A percentile compares a stretch with the other conserved stretches of the same genome.
These are phyloP conservation scores for Cyberlindnera mrakii DNA, from an alignment of 805 yeast genomes.

Conservation along the genomic window DNA sequence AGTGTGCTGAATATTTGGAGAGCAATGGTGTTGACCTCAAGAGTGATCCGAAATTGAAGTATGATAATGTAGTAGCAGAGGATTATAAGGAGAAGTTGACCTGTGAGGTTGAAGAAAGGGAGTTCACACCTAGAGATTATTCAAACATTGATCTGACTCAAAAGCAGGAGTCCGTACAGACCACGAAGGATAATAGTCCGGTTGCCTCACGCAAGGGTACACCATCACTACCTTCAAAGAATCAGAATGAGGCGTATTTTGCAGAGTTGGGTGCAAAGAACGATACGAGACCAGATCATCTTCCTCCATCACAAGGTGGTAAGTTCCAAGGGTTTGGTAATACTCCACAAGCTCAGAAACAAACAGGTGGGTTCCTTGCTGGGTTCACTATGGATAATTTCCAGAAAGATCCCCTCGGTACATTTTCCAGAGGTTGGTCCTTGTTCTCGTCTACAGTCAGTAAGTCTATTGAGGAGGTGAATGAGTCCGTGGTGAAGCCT, in stretches of 20 bases:
- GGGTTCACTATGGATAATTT: conserved; percentile 61
- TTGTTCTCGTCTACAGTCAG: conserved; percentile 80
- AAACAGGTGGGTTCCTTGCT: conserved; percentile 38
- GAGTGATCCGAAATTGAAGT: conserved; percentile 67
- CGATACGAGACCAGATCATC: conserved; percentile 62
- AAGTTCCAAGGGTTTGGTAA: conserved; percentile 89
- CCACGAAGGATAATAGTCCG: conserved; percentile 15
- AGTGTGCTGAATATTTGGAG: conserved; percentile 61
- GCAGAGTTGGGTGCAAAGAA: conserved; percentile 72
- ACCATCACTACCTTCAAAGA: conserved; percentile 30
- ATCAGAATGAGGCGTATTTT: conserved; percentile 76
- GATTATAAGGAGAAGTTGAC: conserved; percentile 84
- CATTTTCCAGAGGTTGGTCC: conserved; percentile 91
- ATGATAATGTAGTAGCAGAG: conserved; percentile 86
- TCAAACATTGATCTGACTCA: conserved; percentile 27
- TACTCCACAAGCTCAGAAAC: conserved; percentile 46
- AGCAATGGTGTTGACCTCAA: conserved; percentile 63
- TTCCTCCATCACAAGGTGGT: conserved; percentile 94
- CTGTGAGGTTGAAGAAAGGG: conserved; percentile 66
- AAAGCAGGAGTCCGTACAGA: conserved; percentile 1
- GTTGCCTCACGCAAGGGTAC: conserved; percentile 37
- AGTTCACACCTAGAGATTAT: conserved; percentile 58
- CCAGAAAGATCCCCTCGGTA: conserved; percentile 85
- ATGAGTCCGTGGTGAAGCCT: conserved; percentile 88
- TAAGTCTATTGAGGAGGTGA: conserved; percentile 79